Base-by-base conservation (phyloP, 2,329 filamentous ascomycete species). In the Blumeriella jaapii region DNA sequence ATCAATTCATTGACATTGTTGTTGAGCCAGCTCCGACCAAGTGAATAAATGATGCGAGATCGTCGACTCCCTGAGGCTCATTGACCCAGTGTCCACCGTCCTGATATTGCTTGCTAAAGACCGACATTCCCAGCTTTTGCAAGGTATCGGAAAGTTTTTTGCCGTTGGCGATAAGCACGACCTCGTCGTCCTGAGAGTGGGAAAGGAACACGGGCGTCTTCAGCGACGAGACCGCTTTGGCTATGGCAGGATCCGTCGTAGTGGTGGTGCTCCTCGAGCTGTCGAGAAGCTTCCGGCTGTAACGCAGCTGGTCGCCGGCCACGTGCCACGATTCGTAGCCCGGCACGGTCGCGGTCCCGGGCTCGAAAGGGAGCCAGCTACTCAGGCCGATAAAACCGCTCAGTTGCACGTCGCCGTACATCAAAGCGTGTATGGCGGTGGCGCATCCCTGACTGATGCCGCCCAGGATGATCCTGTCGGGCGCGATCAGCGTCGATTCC, bases 381-480 rank as follows among this genome's bases (percentile, higher is more conserved):
- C 54, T 59, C 29, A 62, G 58, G 1, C 59, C 61, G 27, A 65
- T 27, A 30, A 61, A 59, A 0, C 56, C 61, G 4, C 45, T 57
- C 10, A 59, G 32, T 1, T 37, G 14, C 2, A 42, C 20, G 7
- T 31, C 37, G 14, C 29, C 40, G 31, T 58, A 60, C 29, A 65
- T 51, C 1, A 64, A 42, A 9, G 55, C 48, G 25, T 62, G 59
- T 1, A 57, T 48, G 12, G 55, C 52, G 8, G 63, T 62, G 0
- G 64, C 61, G 3, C 54, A 61, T 12, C 65, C 64, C 52, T 63
- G 61, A 34, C 63, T 64, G 30, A 68, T 63, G 0, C 66, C 64
- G 5, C 61, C 61, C 1, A 69, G 47, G 9, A 68, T 51, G 15
- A 68, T 45, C 5, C 50, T 46, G n/a, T 61, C 56, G 49, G 58